Base-by-base conservation (phyloP, 768 basidiomycete species). In the Suillus subluteus region DNA sequence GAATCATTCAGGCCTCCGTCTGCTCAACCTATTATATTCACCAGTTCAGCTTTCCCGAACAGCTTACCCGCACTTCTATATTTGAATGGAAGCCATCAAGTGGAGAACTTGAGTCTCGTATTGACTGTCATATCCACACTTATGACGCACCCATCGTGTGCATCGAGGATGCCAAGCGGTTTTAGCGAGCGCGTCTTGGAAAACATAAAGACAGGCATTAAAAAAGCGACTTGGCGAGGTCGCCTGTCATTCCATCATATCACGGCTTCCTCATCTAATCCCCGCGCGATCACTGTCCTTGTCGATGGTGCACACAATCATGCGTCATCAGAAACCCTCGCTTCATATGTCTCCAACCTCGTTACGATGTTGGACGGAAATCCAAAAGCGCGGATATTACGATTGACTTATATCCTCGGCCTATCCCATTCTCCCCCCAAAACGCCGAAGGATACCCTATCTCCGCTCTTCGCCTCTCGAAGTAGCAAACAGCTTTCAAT, bases 221-320 rank as follows among this genome's bases (percentile, higher is more conserved):
- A 76, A 41, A 67, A 73, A 12, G 86, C 88, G 0, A 76, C 76
- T 44, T 99, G 97, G 96, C 87, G 87, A 13, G 97, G 97, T 5
- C 81, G 97, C 63, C 84, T 98, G 15, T 91, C 91, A 1, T 98
- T 90, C 76, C 87, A 87, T 56, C 73, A 65, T 58, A 48, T 78
- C 62, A 30, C 6, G 11, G 18, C 41, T 23, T 62, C 62, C 56
- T 63, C 35, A 13, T 67, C 68, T 70, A 4, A 52, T 84, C 67
- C 73, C 70, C 65, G 66, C 76, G 43, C 71, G 48, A 63, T 69
- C 55, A 78, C 76, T 26, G 70, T 96, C 15, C 84, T 99, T 13
- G 91, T 90, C 6, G 98, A 99, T 73, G 98, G 98, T 4, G 97
- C 98, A 0, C 98, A 99, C 76, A 99, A 99, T 74, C 79, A 88